Evolutionary conservation across 176 grass and related monocot species (phyloP).

Genomic region (Thinopyrum elongatum): DNA sequence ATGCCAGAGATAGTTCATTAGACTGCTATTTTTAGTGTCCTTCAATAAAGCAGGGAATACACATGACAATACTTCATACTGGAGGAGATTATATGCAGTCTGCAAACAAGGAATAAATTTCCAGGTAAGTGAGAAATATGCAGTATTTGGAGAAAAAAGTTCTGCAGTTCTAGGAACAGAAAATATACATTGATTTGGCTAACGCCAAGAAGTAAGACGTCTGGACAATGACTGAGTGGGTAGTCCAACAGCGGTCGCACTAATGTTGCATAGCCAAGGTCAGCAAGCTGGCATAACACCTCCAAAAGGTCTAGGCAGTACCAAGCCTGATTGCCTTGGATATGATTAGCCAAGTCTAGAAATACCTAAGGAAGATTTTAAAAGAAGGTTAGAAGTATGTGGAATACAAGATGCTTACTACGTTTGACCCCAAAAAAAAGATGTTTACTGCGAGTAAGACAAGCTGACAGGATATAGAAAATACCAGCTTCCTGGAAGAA

Average conservation of each 20-base stretch:
- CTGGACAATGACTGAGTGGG: constrained; percentile 71
- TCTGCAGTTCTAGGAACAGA: neutral
- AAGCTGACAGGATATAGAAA: constrained; percentile 2
- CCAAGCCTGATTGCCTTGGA: constrained; percentile 77
- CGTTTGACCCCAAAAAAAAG: no score
- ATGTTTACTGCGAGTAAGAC: neutral
- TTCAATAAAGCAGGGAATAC: constrained; percentile 80
- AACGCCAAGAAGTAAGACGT: constrained; percentile 78
- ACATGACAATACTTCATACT: constrained; percentile 65
- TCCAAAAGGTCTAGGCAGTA: constrained; percentile 86
- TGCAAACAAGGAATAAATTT: constrained; percentile 39
- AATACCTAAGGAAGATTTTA: constrained; percentile 48
- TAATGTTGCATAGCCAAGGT: constrained; percentile 69
- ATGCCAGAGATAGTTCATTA: constrained; percentile 66
- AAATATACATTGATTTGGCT: constrained; percentile 70
- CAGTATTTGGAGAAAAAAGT: neutral
- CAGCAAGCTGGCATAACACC: constrained; percentile 78
- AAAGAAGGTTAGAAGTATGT: constrained; percentile 19
- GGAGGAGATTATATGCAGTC: constrained; percentile 93
- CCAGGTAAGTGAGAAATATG: constrained; percentile 20
- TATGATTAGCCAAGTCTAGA: constrained; percentile 60
- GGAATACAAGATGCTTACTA: neutral
- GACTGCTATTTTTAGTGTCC: constrained; percentile 49
- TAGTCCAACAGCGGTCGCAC: constrained; percentile 62
- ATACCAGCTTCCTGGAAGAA: constrained; percentile 63